Base-by-base conservation (phyloP, 2,329 filamentous ascomycete genomes). In the Incumbomyces lentus region DNA sequence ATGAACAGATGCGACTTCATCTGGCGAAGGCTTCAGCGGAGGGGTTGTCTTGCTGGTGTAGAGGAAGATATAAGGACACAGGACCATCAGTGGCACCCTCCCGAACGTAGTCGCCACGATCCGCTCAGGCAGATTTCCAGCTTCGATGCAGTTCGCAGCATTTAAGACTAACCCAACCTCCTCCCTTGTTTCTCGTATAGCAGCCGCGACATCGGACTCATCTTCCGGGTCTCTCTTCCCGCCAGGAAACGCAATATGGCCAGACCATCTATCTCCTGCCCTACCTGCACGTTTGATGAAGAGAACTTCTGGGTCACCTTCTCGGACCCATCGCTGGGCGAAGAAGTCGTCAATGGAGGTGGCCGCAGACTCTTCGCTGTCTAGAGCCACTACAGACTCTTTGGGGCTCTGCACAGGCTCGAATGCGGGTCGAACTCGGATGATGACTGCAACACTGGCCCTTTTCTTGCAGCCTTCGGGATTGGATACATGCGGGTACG, bases 261-360 rank as follows among this genome's bases (percentile, higher is more conserved):
- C 74, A 1, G 78, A 82, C 81, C 81, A 85, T 48, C 79, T 69
- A 60, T 85, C 81, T 6, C 80, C 79, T 46, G 72, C 68, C 32
- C 81, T 68, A 3, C 79, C 72, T 2, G 81, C 76, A 38, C 81
- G 69, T 59, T 84, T 85, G 61, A 85, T 85, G 60, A 84, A 84
- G 2, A 84, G 68, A n/a, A 80, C 67, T 60, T 85, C 81, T 0
- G 81, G 76, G 50, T 81, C 76, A 18, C 80, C 80, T 59, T 81
- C 64, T 52, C 75, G 71, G 6, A 82, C 78, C 81, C 81, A 85
- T 13, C 71, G 60, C 55, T 81, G 78, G 1, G 68, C 64, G 58
- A 84, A 84, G 65, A 83, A 84, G 7, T 68, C 62, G 29, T 75
- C 64, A 31, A 81, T 51, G 33, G 52, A 40, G 51, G 52, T 40